Percentiles rank a stretch among this genome's conserved stretches.
phyloP scores from a whole-genome alignment of 306 rosid species.

The Hippophae tibetana region DNA sequence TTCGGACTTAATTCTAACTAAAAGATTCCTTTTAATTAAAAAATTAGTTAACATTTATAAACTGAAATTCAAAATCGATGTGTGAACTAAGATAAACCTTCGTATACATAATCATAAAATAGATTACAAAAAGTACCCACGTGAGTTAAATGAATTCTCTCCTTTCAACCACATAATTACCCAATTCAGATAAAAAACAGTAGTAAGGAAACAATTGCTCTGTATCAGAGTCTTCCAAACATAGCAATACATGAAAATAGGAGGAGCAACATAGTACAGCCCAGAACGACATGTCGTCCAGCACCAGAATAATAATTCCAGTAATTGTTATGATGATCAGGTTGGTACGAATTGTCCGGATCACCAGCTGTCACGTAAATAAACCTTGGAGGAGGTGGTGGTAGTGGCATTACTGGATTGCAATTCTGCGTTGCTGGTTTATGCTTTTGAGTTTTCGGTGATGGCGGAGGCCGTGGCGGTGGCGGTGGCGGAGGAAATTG shows the following conservation, averaged over 20 bases:
- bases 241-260: not conserved
- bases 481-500: conserved; percentile 13
- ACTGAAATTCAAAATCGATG: too few species aligned
- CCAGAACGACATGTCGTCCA: not conserved
- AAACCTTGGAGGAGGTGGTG: conserved; percentile 75
- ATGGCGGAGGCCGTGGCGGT: conserved; percentile 20
- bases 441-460: conserved; percentile 6
- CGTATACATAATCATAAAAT: too few species aligned
- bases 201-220: too few species aligned
- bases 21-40: too few species aligned
- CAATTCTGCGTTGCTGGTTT: conserved; percentile 26
- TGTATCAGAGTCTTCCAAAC: not conserved
- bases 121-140: too few species aligned
- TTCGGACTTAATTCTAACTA: too few species aligned
- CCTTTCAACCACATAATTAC: too few species aligned
- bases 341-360: conserved; percentile 39
- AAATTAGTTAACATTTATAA: too few species aligned
- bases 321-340: conserved; percentile 9
- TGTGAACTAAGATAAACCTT: too few species aligned
- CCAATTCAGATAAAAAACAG: too few species aligned
- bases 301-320: conserved; percentile 2
- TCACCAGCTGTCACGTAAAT: conserved; percentile 47
- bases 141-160: too few species aligned
- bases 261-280: not conserved
- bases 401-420: conserved; percentile 4